Evolutionary conservation across 495 filamentous ascomycete genomes (phyloP), one percentile per base, ranked within the genome.

Genomic region (Xylaria telfairii): DNA sequence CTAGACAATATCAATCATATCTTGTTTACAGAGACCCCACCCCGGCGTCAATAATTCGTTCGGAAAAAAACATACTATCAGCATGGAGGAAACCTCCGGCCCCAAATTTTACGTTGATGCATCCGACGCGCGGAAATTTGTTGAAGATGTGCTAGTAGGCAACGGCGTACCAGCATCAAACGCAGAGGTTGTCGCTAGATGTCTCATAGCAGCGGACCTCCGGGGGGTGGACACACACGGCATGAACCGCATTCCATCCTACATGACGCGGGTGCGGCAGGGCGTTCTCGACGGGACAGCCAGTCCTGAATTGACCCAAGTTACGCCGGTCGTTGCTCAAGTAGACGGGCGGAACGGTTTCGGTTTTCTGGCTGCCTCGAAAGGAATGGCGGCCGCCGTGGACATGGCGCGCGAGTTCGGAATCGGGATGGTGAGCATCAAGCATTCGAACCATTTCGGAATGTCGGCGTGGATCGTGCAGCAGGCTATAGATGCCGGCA

Each of bases 181-280:
- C 68, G 90, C 92, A 21, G 64, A 75, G 4, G 88, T 88, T 57
- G 80, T 92, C n/a, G 87, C 91, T 34, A 74, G 79, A 69, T 89
- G 87, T 63, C 86, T 95, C 2, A 87, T 94, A 5, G 81, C 84
- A 64, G 92, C 92, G 34, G 92, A 95, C 73, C 87, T 94, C 0
- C 90, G 91, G 30, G 92, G 92, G 69, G 89, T 93, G 32, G 92
- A 95, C 73, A 92, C 89, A 4, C 92, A 95, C 76, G 92, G 92
- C 76, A 87, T 89, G 71, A 92, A 92, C 77, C 90, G 92, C 7
- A 85, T 94, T 59, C 91, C 91, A 0, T 91, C 89, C 2, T 95
- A 95, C 81, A 87, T 94, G 80, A 83, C 87, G 28, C 90, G 92
- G 6, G 85, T 94, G 61, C 88, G 91, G 0, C 83, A 88, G 69